Base-by-base conservation (phyloP, 78 protist species). In the Planoprotostelium fungivorum region DNA sequence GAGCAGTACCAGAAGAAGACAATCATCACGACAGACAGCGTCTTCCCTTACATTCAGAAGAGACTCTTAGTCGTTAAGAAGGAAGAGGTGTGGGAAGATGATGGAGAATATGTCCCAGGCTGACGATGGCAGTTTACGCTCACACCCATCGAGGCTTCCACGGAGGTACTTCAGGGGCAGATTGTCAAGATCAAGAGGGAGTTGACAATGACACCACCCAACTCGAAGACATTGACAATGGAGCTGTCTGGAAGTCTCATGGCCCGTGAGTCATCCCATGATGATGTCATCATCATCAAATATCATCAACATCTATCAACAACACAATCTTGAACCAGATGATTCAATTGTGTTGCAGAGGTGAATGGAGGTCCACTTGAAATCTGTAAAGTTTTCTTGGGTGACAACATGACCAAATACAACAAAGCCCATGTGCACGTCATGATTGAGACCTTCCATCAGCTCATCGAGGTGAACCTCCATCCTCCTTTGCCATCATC, bases 311-410 rank as follows among this genome's bases (percentile, higher is more conserved):
- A 84, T 28, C 9, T 84, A 31, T 1, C 86, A 31, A 29, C 28
- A 28, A 36, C 37, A 28, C 34, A 1, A 29, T n/a, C 28, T 28
- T 29, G 5, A 83, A 51, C 1, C 5, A 5, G 29, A 31, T 51
- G 38, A 35, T 34, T 35, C 1, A 5, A n/a, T 39, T 1, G 0
- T 38, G 35, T 16, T 9, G 25, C 35, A 84, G 87, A 93, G 86
- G 95, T 93, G 37, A 93, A 93, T 37, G 95, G 92, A 25, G 95
- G 95, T 83, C 95, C 95, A 88, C 85, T 93, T 35, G 95, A 90
- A 9, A 87, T 93, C 37, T 86, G 91, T 37, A 84, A 84, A 28
- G 84, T 89, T 35, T 93, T 93, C 88, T 85, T 93, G 0, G 86
- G 87, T 29, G 84, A 86, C 73, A 51, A 51, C 16, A 51, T 51